These are phyloP conservation scores for Mycena vitilis DNA, from an alignment of 768 basidiomycete genomes.

Conservation along the genomic window DNA sequence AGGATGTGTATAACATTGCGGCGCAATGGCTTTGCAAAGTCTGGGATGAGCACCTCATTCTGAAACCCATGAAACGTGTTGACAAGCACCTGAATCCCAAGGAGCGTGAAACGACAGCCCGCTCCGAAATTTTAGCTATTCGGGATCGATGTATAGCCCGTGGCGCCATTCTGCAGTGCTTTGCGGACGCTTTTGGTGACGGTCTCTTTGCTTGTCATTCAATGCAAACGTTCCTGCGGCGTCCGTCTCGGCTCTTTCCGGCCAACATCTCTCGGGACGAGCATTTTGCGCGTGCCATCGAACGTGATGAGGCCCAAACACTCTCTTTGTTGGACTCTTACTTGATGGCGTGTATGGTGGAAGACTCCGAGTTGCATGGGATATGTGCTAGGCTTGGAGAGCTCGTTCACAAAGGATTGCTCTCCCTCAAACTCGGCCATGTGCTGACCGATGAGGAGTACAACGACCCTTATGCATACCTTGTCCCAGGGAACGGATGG, in stretches of 20 bases:
- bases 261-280: not conserved
- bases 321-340: too few species aligned
- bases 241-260: not conserved
- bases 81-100: not conserved
- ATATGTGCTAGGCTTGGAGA: too few species aligned
- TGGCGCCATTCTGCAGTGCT: not conserved
- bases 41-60: not conserved
- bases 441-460: too few species aligned
- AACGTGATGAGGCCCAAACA: too few species aligned
- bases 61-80: not conserved
- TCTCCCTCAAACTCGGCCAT: too few species aligned
- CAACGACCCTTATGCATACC: too few species aligned
- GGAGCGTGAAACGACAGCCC: not conserved
- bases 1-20: not conserved
- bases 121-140: not conserved
- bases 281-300: not conserved
- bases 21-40: not conserved
- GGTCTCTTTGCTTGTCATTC: not conserved
- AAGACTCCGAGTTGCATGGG: too few species aligned
- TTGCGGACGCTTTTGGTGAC: not conserved
- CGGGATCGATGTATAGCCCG: not conserved
- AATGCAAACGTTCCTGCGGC: not conserved
- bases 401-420: too few species aligned
- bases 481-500: too few species aligned
- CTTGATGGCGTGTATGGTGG: too few species aligned